Conservation (phyloP, 2,329 filamentous ascomycete species). For the Calonectria multiphialidica region DNA sequence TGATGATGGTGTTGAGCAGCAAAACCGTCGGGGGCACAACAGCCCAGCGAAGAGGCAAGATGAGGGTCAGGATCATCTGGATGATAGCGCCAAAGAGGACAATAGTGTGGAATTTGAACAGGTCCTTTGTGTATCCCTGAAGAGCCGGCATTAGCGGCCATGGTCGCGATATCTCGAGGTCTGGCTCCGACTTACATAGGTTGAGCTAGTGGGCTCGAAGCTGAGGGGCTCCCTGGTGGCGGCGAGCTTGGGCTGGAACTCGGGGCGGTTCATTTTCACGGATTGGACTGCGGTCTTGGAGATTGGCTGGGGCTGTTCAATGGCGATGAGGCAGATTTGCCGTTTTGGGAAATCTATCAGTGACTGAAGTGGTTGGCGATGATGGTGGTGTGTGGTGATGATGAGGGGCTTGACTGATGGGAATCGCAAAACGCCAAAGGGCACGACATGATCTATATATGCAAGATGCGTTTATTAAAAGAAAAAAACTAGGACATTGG, state of each 20-base stretch:
- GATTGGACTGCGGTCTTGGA: not conserved
- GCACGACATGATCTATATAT: not conserved
- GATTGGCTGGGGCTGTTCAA: not conserved
- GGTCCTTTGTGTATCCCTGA: conserved; percentile 45
- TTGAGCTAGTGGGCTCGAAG: conserved; percentile 26
- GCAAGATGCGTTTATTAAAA: not conserved
- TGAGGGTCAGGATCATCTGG: conserved; percentile 48
- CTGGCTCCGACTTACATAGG: conserved; percentile 33
- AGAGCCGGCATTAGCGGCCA: not conserved
- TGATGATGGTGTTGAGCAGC: conserved; percentile 45
- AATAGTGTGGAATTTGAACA: conserved; percentile 48
- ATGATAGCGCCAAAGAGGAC: conserved; percentile 49
- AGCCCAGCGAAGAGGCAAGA: conserved; percentile 51
- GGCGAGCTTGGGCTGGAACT: conserved; percentile 42
- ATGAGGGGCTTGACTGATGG: not conserved
- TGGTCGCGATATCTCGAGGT: not conserved
- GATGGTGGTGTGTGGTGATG: not conserved
- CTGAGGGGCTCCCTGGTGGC: conserved; percentile 33
- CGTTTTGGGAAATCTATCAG: not conserved
- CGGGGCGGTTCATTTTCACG: conserved; percentile 26
- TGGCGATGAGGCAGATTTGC: not conserved
- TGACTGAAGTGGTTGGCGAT: not conserved
- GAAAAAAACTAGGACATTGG: not conserved
- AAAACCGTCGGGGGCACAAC: conserved; percentile 48
- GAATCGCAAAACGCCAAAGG: not conserved